Conservation (phyloP, 495 filamentous ascomycete species). For the Xanthoparmelia taractica region DNA sequence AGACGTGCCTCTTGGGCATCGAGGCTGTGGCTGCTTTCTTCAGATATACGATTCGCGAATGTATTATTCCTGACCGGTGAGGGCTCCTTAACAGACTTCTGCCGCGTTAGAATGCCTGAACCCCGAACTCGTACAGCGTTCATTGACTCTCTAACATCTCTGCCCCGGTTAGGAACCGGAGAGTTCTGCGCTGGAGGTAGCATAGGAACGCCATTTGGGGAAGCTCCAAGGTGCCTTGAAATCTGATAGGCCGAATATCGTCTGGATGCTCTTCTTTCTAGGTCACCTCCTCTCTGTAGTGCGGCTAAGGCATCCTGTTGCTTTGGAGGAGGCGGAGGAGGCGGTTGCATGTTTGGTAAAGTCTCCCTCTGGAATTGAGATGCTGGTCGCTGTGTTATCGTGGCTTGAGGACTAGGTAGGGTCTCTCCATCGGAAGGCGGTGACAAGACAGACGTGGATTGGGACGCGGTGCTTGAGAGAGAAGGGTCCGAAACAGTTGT, state of each 20-base stretch:
- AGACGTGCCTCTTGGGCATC: constrained; percentile 35
- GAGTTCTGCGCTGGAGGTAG: constrained; percentile 73
- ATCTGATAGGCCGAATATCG: constrained; percentile 95
- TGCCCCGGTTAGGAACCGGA: constrained; percentile 79
- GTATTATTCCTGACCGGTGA: constrained; percentile 50
- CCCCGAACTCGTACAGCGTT: constrained; percentile 80
- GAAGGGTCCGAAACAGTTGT: constrained; percentile 41
- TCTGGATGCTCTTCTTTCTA: constrained; percentile 88
- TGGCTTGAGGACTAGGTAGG: constrained; percentile 32
- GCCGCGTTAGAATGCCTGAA: constrained; percentile 57
- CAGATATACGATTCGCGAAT: constrained; percentile 55
- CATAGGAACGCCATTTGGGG: constrained; percentile 74
- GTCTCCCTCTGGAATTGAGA: constrained; percentile 29
- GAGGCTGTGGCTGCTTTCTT: constrained; percentile 47
- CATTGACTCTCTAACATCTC: constrained; percentile 84
- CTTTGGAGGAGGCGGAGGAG: constrained; percentile 69
- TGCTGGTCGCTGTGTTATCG: constrained; percentile 32
- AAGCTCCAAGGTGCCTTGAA: constrained; percentile 78
- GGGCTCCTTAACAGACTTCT: constrained; percentile 49
- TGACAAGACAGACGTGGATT: constrained; percentile 58
- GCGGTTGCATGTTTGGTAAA: constrained; percentile 44
- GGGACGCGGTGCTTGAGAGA: constrained; percentile 59
- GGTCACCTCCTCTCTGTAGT: constrained; percentile 78
- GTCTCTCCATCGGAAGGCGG: constrained; percentile 54
- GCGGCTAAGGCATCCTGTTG: constrained; percentile 87